Evolutionary conservation across 2,329 filamentous ascomycete species (phyloP).

Genomic region (Pseudocercospora musae): DNA sequence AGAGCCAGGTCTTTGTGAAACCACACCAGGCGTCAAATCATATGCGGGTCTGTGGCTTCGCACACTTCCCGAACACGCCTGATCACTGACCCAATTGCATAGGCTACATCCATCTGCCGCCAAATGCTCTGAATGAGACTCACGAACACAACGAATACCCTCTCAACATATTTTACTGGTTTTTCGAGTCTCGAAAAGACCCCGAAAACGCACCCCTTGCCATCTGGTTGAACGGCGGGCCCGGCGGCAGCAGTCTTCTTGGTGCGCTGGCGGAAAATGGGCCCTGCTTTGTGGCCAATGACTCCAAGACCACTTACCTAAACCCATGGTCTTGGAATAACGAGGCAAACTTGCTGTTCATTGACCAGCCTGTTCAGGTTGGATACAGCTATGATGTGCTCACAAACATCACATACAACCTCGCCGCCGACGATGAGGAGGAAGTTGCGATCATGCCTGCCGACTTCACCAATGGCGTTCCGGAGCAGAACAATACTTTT

Average conservation of each 20-base stretch:
- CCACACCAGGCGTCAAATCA: slow-evolving; percentile 50
- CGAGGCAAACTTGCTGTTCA: slow-evolving; percentile 58
- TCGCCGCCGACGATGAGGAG: slow-evolving; percentile 9
- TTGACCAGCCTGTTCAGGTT: slow-evolving; percentile 33
- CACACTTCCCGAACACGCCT: neutral
- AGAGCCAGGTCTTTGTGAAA: slow-evolving; percentile 53
- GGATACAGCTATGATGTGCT: slow-evolving; percentile 28
- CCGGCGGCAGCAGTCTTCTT: slow-evolving; percentile 54
- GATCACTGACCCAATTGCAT: slow-evolving; percentile 19
- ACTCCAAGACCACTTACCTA: slow-evolving; percentile 31
- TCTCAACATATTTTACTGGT: slow-evolving; percentile 56
- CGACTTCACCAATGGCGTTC: slow-evolving; percentile 38
- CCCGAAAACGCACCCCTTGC: slow-evolving; percentile 55
- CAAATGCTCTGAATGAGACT: slow-evolving; percentile 30
- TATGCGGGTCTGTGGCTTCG: slow-evolving; percentile 33
- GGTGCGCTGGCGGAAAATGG: slow-evolving; percentile 41
- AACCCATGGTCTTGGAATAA: slow-evolving; percentile 62
- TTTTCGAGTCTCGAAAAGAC: slow-evolving; percentile 59
- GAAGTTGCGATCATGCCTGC: slow-evolving; percentile 14
- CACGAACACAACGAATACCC: slow-evolving; percentile 45
- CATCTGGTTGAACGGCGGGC: slow-evolving; percentile 61
- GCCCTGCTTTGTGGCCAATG: slow-evolving; percentile 39
- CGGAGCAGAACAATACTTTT: slow-evolving; percentile 32
- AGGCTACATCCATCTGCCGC: slow-evolving; percentile 37
- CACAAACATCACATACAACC: slow-evolving; percentile 35